phyloP scores from a whole-genome alignment of 805 yeast genomes.

The Candida rishiriensis region DNA sequence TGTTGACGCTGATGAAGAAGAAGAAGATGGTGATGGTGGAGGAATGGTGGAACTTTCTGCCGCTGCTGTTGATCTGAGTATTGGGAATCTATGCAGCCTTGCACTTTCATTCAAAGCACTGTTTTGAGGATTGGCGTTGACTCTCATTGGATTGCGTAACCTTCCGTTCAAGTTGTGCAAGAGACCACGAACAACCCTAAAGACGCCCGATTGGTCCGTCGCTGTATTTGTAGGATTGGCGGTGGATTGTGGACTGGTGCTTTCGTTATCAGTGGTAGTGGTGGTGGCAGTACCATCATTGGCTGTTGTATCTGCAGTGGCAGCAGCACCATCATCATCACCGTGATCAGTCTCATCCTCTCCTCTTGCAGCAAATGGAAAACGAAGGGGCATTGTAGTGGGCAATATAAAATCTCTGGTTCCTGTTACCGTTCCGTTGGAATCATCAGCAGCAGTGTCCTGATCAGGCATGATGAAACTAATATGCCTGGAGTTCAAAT shows the following conservation, averaged over 20 bases:
- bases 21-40: too few species aligned
- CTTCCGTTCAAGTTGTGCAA: conserved; percentile 22
- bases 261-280: neutral
- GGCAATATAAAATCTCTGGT: too few species aligned
- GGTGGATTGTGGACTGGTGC: neutral
- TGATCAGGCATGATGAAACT: conserved; percentile 29
- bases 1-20: neutral
- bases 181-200: conserved; percentile 21
- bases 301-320: too few species aligned
- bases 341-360: neutral
- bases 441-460: conserved; percentile 12
- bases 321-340: neutral
- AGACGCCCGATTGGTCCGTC: conserved; percentile 14
- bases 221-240: neutral
- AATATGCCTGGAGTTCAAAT: conserved; percentile 27
- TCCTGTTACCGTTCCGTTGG: neutral
- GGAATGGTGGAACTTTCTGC: neutral
- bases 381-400: too few species aligned
- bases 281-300: too few species aligned
- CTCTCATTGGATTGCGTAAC: conserved; percentile 16
- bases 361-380: too few species aligned
- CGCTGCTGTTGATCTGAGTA: conserved; percentile 8
- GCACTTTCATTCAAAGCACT: conserved; percentile 2
- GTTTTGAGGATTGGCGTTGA: conserved; percentile 6
- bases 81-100: conserved; percentile 12